These are phyloP conservation scores for Tuber brumale DNA, from an alignment of 495 filamentous ascomycete genomes.

Conservation along the genomic window DNA sequence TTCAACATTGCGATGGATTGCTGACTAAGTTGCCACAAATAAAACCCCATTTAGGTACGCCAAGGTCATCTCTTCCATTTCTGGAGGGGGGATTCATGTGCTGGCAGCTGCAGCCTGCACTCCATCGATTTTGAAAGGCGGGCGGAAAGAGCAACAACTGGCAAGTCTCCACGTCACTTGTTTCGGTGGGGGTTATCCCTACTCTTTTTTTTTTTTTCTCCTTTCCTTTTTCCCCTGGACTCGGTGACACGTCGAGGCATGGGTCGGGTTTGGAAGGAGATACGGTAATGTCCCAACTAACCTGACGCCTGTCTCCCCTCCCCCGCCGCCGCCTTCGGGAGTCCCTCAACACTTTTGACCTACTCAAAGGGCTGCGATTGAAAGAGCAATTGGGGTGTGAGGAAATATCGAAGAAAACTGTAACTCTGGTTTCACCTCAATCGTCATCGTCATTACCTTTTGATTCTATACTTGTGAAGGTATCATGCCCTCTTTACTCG, in stretches of 20 bases:
- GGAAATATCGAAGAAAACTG: neutral
- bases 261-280: neutral
- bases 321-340: neutral
- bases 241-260: conserved; percentile 1
- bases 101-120: neutral
- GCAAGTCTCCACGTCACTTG: conserved; percentile 6
- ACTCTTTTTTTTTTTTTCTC: neutral
- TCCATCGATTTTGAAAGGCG: neutral
- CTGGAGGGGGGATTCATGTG: neutral
- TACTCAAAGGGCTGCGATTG: neutral
- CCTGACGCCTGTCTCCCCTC: too few species aligned
- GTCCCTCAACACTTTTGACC: neutral
- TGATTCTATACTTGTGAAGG: neutral
- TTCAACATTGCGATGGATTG: neutral
- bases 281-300: too few species aligned
- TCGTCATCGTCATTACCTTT: conserved; percentile 1
- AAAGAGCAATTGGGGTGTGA: neutral
- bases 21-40: neutral
- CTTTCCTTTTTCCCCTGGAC: neutral
- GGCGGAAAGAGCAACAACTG: neutral
- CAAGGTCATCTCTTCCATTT: conserved; percentile 1
- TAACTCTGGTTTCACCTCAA: conserved; percentile 2
- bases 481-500: neutral
- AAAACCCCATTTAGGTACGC: neutral
- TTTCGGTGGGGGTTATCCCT: neutral